These are phyloP conservation scores for Fusarium nanum DNA, from an alignment of 2,329 filamentous ascomycete genomes.

Conservation along the genomic window DNA sequence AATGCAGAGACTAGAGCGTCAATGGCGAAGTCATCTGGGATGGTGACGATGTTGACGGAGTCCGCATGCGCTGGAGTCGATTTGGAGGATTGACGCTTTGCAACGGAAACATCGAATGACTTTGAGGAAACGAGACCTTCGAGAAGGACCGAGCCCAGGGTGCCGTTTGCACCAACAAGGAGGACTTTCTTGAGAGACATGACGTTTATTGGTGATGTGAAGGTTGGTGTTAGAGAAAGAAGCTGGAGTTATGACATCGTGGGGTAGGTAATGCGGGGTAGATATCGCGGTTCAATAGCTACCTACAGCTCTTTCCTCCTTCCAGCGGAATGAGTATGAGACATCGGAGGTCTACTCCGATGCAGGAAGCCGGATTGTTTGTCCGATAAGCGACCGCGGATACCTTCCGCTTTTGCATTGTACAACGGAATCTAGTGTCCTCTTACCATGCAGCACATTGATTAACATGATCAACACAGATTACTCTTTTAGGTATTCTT, in stretches of 20 bases:
- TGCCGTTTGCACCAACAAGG: conserved; percentile 54
- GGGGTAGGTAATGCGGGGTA: conserved; percentile 23
- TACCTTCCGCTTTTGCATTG: conserved; percentile 6
- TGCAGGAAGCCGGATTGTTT: conserved; percentile 14
- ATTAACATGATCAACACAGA: not conserved
- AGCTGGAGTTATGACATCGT: conserved; percentile 15
- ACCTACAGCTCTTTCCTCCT: not conserved
- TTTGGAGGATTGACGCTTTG: conserved; percentile 59
- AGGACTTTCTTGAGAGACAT: conserved; percentile 50
- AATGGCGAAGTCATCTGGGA: conserved; percentile 48
- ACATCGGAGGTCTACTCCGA: conserved; percentile 26
- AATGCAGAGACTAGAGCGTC: conserved; percentile 60
- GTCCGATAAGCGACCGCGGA: conserved; percentile 18
- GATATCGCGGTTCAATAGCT: conserved; percentile 10
- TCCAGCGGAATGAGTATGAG: not conserved
- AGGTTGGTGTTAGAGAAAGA: not conserved
- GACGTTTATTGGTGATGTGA: not conserved
- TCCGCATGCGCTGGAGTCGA: conserved; percentile 45
- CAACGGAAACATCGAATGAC: conserved; percentile 63
- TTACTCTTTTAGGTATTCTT: not conserved
- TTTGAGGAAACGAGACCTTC: conserved; percentile 52
- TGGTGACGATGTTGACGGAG: conserved; percentile 38
- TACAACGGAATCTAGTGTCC: not conserved
- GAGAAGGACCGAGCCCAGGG: conserved; percentile 55
- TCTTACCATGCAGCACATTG: not conserved